phyloP scores from a whole-genome alignment of 148 eudicot genomes.

The Dianthus caryophyllus region DNA sequence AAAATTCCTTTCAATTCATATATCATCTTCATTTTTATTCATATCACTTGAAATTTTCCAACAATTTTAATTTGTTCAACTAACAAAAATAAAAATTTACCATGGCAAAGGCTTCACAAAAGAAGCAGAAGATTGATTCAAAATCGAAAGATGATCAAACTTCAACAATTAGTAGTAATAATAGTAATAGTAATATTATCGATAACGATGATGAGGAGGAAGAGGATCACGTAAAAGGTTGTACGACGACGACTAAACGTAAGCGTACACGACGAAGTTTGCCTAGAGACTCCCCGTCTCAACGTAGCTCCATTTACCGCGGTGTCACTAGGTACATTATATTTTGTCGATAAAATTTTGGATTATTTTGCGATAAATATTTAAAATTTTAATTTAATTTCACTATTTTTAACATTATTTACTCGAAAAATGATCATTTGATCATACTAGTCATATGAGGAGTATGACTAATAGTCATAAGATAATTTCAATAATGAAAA shows the following conservation, averaged over 20 bases:
- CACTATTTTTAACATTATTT: too few species aligned
- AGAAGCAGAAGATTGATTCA: constrained; percentile 10
- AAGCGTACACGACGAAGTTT: constrained; percentile 47
- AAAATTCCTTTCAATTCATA: background rate
- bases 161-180: background rate
- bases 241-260: constrained; percentile 24
- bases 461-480: too few species aligned
- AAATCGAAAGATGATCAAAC: background rate
- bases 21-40: background rate
- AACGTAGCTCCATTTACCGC: constrained; percentile 67
- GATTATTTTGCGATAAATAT: background rate
- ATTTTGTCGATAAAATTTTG: background rate
- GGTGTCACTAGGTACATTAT: constrained; percentile 63
- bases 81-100: too few species aligned
- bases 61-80: too few species aligned
- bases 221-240: background rate
- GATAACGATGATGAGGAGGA: too few species aligned
- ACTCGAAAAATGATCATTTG: too few species aligned
- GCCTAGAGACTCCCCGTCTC: constrained; percentile 63
- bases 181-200: too few species aligned
- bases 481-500: too few species aligned
- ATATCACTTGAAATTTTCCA: background rate
- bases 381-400: background rate
- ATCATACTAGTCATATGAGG: too few species aligned
- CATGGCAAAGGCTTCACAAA: constrained; percentile 21